Conservation (phyloP, 75 land plant genomes). For the Selaginella tamariscina region DNA sequence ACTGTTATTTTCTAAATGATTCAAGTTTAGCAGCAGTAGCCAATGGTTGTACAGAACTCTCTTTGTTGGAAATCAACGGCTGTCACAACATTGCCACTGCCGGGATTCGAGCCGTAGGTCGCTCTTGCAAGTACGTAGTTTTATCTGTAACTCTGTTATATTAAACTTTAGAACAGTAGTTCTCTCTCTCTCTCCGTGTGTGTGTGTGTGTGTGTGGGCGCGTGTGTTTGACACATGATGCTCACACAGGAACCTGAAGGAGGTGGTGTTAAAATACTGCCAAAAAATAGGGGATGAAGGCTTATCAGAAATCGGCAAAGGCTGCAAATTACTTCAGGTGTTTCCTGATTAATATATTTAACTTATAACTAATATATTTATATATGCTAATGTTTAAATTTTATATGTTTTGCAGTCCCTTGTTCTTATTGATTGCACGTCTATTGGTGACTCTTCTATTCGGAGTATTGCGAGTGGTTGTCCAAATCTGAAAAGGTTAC, state of each 20-base stretch:
- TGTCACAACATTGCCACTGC: constrained; percentile 67
- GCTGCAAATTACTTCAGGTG: constrained; percentile 57
- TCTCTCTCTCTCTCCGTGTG: no score
- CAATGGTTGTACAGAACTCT: constrained; percentile 51
- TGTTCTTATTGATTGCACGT: constrained; percentile 67
- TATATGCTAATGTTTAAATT: no score
- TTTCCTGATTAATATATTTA: no score
- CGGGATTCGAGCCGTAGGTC: constrained; percentile 64
- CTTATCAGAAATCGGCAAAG: constrained; percentile 53
- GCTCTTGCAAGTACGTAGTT: constrained; percentile 48
- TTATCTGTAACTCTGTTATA: neutral
- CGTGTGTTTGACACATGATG: no score
- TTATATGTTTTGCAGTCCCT: no score
- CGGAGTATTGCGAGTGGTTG: constrained; percentile 61
- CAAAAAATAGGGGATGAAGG: constrained; percentile 58
- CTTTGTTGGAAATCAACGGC: constrained; percentile 65
- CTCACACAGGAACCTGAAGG: constrained; percentile 57
- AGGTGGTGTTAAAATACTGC: constrained; percentile 65
- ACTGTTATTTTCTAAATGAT: constrained; percentile 64
- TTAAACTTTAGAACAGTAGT: neutral
- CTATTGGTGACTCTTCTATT: constrained; percentile 61
- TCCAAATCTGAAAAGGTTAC: constrained; percentile 57
- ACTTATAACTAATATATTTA: no score
- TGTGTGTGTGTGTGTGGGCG: no score
- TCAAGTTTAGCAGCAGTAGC: constrained; percentile 58